Evolutionary conservation across 768 basidiomycete species (phyloP).

Genomic region (Lactarius akahatsu): DNA sequence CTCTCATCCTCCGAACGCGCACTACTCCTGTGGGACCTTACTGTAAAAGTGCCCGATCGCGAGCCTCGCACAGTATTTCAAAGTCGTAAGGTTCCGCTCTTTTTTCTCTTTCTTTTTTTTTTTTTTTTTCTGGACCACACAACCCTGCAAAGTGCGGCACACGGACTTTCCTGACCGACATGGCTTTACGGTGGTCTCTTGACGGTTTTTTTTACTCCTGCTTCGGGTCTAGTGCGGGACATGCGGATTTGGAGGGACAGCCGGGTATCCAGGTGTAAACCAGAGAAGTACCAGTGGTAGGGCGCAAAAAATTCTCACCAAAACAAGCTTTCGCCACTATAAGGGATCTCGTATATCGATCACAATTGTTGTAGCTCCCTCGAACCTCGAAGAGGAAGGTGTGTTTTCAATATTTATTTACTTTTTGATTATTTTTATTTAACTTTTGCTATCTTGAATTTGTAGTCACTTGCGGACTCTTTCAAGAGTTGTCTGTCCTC

Average conservation of each 20-base stretch:
- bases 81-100: slow-evolving; percentile 1
- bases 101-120: not conserved
- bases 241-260: not conserved
- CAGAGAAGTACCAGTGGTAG: not conserved
- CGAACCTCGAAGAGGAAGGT: not conserved
- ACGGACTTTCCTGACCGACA: slow-evolving; percentile 15
- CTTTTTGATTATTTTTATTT: not conserved
- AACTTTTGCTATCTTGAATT: not conserved
- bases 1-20: not conserved
- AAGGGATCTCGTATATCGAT: slow-evolving; percentile 4
- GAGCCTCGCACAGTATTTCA: slow-evolving; percentile 15
- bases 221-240: not conserved
- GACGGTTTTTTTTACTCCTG: not conserved
- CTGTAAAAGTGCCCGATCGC: not conserved
- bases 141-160: not conserved
- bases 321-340: not conserved
- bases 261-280: not conserved
- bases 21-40: not conserved
- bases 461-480: not conserved
- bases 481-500: not conserved
- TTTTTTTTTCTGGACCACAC: not conserved
- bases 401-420: not conserved
- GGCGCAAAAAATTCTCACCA: not conserved
- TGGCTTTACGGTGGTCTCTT: not conserved
- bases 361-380: not conserved